Evolutionary conservation across 805 yeast species (phyloP).

Genomic region (Torulaspora gathmanii): DNA sequence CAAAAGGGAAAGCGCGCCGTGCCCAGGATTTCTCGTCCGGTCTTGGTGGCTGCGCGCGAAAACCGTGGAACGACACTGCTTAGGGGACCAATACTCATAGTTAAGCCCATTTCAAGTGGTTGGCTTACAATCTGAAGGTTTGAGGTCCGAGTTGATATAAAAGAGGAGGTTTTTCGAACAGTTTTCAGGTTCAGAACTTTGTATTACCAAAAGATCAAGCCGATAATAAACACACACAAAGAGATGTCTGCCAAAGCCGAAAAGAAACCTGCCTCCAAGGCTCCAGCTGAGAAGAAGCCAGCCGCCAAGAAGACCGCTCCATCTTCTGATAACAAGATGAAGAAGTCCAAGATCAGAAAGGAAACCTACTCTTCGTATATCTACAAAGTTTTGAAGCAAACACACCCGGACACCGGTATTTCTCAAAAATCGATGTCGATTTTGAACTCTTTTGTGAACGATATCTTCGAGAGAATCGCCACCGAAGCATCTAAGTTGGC

Average conservation of each 20-base stretch:
- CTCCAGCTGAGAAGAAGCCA: constrained; percentile 94
- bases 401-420: constrained; percentile 99
- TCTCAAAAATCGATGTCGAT: constrained; percentile 98
- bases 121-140: not conserved
- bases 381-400: constrained; percentile 97
- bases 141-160: constrained; percentile 6
- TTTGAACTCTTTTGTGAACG: constrained; percentile 97
- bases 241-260: constrained; percentile 26
- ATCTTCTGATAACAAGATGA: constrained; percentile 72
- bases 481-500: constrained; percentile 97
- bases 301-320: constrained; percentile 90
- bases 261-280: constrained; percentile 73
- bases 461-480: constrained; percentile 97
- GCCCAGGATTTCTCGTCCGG: constrained; percentile 11
- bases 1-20: constrained; percentile 21
- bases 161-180: constrained; percentile 1
- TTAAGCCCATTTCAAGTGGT: not conserved
- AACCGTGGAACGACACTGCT: constrained; percentile 2
- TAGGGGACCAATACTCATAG: not conserved
- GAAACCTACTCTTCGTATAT: constrained; percentile 97
- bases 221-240: not conserved
- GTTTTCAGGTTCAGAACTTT: not conserved
- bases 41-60: constrained; percentile 5
- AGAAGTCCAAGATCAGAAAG: constrained; percentile 93
- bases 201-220: not conserved